A percentile compares a stretch with the other conserved stretches of the same genome.
Conservation (phyloP, 169 alveolate genomes). For the Eimeria acervulina region DNA sequence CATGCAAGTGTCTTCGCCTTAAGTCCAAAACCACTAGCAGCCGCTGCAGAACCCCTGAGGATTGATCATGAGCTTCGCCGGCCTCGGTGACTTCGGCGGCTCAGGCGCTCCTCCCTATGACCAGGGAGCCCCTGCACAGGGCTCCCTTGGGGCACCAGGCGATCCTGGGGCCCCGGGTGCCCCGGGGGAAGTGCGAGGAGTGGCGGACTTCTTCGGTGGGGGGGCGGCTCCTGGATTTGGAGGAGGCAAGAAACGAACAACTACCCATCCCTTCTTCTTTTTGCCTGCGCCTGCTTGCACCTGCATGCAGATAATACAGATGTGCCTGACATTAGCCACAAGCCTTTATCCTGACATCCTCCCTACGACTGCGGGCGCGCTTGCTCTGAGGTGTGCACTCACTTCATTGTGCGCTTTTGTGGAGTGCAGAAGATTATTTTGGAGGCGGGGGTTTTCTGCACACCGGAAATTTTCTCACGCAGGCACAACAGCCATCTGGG, state of each 20-base stretch:
- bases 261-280: neutral
- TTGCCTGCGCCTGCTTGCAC: neutral
- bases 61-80: constrained; percentile 37
- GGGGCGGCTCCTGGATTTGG: constrained; percentile 72
- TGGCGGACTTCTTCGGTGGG: constrained; percentile 68
- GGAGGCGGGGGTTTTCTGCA: constrained; percentile 58
- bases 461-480: constrained; percentile 43
- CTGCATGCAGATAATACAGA: neutral
- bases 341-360: neutral
- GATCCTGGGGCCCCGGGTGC: neutral
- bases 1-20: neutral
- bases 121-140: constrained; percentile 49
- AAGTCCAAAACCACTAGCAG: neutral
- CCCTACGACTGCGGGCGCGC: neutral
- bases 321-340: neutral
- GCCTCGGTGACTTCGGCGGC: constrained; percentile 46
- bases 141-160: constrained; percentile 19
- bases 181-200: constrained; percentile 36
- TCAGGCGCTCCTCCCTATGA: constrained; percentile 14
- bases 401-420: neutral
- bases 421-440: constrained; percentile 40
- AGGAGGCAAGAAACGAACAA: constrained; percentile 17
- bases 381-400: neutral
- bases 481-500: constrained; percentile 58
- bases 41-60: neutral